A percentile compares a stretch with the other conserved stretches of the same genome.
phyloP scores from a whole-genome alignment of 352 stramenopile species.

The Globisporangium splendens region DNA sequence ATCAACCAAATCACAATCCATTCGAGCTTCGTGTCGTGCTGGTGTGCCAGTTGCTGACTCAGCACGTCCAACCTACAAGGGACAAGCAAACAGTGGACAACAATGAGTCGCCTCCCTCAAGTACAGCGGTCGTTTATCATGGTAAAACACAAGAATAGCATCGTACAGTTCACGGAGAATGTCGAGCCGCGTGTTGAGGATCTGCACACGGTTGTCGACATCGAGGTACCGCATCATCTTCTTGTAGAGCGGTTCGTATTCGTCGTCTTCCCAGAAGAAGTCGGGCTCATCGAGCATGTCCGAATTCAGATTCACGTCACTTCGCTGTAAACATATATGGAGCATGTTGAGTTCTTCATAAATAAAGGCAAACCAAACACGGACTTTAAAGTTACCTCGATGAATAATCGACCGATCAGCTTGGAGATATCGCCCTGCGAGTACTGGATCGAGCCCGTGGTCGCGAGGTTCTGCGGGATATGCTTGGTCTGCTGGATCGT shows the following conservation, averaged over 20 bases:
- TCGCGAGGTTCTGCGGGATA: slow-evolving; percentile 87
- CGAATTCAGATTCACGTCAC: slow-evolving; percentile 92
- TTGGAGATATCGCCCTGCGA: slow-evolving; percentile 90
- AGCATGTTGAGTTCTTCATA: neutral
- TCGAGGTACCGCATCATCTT: slow-evolving; percentile 92
- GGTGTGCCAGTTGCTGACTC: slow-evolving; percentile 87
- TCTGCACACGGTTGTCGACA: slow-evolving; percentile 88
- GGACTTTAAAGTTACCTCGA: slow-evolving; percentile 40
- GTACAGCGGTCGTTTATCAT: too few relatives aligned
- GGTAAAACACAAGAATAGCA: neutral
- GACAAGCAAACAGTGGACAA: neutral
- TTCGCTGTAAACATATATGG: slow-evolving; percentile 56
- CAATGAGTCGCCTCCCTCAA: neutral
- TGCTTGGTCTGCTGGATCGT: slow-evolving; percentile 86
- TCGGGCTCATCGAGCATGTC: slow-evolving; percentile 94
- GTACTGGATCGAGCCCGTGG: slow-evolving; percentile 88
- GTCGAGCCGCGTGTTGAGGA: slow-evolving; percentile 93
- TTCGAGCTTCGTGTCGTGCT: slow-evolving; percentile 89
- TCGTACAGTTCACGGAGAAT: slow-evolving; percentile 90
- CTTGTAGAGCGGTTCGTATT: slow-evolving; percentile 91
- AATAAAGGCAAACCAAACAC: neutral
- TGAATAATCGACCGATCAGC: slow-evolving; percentile 89
- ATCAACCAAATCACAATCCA: slow-evolving; percentile 95
- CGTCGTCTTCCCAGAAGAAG: slow-evolving; percentile 94
- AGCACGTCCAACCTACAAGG: slow-evolving; percentile 86